Evolutionary conservation across 2,329 filamentous ascomycete species (phyloP), one percentile per base, ranked within the genome.

Genomic region (Thielaviopsis populi): DNA sequence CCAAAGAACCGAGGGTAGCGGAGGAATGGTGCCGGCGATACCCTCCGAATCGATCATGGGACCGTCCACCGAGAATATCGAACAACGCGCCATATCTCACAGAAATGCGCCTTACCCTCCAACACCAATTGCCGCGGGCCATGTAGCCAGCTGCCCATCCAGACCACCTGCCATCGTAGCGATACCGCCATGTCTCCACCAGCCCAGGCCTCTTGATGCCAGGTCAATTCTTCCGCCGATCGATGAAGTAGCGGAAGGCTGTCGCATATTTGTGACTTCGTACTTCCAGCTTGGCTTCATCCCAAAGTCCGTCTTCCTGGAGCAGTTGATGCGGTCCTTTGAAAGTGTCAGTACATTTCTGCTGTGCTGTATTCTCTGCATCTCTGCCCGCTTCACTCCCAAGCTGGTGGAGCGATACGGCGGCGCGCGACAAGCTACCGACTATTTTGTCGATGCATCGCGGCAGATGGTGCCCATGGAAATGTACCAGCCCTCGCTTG

Each of bases 241-340:
- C 43, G 66, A 69, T 2, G 70, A 71, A 53, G 67, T 73, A 10
- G 69, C 71, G 22, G 69, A 71, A 37, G 70, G 70, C 13, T 69
- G 68, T 37, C 69, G 68, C n/a, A 68, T 68, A 5, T 69, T 72
- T 24, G 67, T 70, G 27, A 70, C 69, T 1, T 72, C 68, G 11
- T 72, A 71, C 59, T 72, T 72, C 63, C 70, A 72, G 65, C 69
- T 72, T 1, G 71, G 71, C 8, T 73, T 73, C 63, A 66, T 73
- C 13, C 71, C 72, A 13, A 72, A 72, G 59, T 66, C 68, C 2
- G 61, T 72, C 43, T 73, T 73, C 61, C 67, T 73, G 30, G 69
- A 71, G 43, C 63, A 66, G 24, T 64, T 73, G 8, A 62, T 63
- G 17, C 63, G 67, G 24, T 63, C 68, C 30, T 65, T 60, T 2